phyloP scores from a whole-genome alignment of 345 rosid species.

The Reutealis trisperma region DNA sequence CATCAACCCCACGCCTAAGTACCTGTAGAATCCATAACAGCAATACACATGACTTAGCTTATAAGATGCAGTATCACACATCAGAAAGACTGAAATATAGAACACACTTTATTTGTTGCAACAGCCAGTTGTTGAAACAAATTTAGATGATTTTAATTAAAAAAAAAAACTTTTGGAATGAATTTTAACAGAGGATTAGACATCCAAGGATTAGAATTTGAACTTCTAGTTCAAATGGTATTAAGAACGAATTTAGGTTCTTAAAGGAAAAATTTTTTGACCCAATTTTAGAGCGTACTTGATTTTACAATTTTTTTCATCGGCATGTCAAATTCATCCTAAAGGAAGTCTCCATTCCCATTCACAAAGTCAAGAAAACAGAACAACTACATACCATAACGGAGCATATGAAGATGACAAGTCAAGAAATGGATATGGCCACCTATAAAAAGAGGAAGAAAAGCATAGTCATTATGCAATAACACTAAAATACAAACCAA shows the following conservation, averaged over 20 bases:
- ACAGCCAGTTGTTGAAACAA: background rate
- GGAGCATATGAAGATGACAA: constrained; percentile 71
- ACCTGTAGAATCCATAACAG: constrained; percentile 52
- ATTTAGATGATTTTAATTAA: background rate
- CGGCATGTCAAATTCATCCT: too few species aligned
- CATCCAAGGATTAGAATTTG: too few species aligned
- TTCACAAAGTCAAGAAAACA: background rate
- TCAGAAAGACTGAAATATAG: background rate
- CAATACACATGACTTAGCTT: constrained; percentile 7
- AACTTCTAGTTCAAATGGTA: too few species aligned
- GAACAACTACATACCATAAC: constrained; percentile 55
- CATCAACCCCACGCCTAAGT: constrained; percentile 64
- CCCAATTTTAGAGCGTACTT: too few species aligned
- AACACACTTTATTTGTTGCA: background rate
- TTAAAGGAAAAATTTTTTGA: too few species aligned
- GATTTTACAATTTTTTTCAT: too few species aligned
- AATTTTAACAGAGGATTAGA: too few species aligned
- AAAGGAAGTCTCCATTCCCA: too few species aligned
- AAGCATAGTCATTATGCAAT: constrained; percentile 6
- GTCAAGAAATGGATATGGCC: constrained; percentile 96
- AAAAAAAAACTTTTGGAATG: background rate
- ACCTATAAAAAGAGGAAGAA: constrained; percentile 48
- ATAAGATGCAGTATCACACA: background rate
- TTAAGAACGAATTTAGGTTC: too few species aligned
- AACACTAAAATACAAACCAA: background rate